Evolutionary conservation across 2,329 filamentous ascomycete species (phyloP), one percentile per base, ranked within the genome.

Genomic region (Pyrenophora teres): DNA sequence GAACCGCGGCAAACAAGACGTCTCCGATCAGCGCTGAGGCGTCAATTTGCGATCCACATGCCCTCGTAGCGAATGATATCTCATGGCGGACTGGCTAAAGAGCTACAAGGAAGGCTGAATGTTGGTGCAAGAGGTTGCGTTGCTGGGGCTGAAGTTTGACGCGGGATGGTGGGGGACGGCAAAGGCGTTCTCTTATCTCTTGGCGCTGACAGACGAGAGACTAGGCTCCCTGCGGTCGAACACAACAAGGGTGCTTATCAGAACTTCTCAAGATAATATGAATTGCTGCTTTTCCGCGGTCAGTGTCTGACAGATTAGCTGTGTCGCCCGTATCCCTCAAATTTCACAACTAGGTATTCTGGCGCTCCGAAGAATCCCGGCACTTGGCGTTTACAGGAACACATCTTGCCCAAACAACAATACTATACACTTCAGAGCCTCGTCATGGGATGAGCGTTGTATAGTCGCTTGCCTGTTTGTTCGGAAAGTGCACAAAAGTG

Each of bases 171-270:
- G 67, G 64, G 58, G 67, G 59, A 61, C 65, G 57, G 63, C 52
- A 61, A 54, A 55, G 67, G 64, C 65, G 60, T 62, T 67, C 53
- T 63, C 69, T 71, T 72, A 72, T 72, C 69, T 72, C 67, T 70
- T 68, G 65, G 64, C 64, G 55, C 33, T 50, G 44, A 46, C 56
- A 55, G 55, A 45, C 55, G 57, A 54, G 59, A 47, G 58, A 50
- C 64, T 59, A 64, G 57, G 52, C 56, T 44, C 33, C 46, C 46
- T 46, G 37, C 51, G 50, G 43, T 44, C 32, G 44, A 43, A 31
- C 62, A 56, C 54, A 58, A 58, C 57, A 58, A 51, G 50, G 57
- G 56, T 59, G 33, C 65, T 71, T 72, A 69, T 72, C 68, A 67
- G 40, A 54, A 49, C 50, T 42, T 46, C 46, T 55, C 15, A 15